phyloP scores from a whole-genome alignment of 2,329 filamentous ascomycete genomes.

The Neopestalotiopsis clavispora region DNA sequence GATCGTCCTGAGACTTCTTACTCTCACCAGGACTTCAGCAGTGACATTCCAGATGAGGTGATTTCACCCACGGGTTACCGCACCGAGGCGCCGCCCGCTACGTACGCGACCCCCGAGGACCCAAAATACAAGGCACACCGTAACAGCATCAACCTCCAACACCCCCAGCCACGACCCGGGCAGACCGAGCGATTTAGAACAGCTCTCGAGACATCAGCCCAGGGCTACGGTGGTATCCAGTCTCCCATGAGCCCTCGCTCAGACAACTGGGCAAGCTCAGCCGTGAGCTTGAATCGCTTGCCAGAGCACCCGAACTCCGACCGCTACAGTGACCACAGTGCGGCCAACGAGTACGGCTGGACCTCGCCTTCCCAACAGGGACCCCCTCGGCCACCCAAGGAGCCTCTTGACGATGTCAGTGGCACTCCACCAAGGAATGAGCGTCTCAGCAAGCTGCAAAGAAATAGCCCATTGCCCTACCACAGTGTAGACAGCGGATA shows the following conservation, averaged over 20 bases:
- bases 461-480: constrained; percentile 60
- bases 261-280: constrained; percentile 66
- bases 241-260: constrained; percentile 62
- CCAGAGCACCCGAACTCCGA: constrained; percentile 46
- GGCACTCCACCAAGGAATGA: constrained; percentile 52
- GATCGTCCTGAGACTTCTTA: constrained; percentile 66
- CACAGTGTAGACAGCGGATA: constrained; percentile 61
- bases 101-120: constrained; percentile 65
- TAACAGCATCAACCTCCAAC: constrained; percentile 79
- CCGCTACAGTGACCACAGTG: constrained; percentile 53
- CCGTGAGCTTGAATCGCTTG: constrained; percentile 61
- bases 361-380: constrained; percentile 49
- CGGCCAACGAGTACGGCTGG: constrained; percentile 48
- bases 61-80: constrained; percentile 26
- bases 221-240: constrained; percentile 61
- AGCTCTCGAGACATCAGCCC: constrained; percentile 74
- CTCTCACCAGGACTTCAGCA: constrained; percentile 54
- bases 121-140: constrained; percentile 84
- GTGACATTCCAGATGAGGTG: constrained; percentile 29
- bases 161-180: constrained; percentile 77
- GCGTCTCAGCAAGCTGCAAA: constrained; percentile 56
- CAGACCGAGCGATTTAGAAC: constrained; percentile 77
- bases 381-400: constrained; percentile 67
- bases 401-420: constrained; percentile 53
- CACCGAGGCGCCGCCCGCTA: constrained; percentile 53